Conservation (phyloP, 2,329 filamentous ascomycete species). For the Cryphonectria japonica region DNA sequence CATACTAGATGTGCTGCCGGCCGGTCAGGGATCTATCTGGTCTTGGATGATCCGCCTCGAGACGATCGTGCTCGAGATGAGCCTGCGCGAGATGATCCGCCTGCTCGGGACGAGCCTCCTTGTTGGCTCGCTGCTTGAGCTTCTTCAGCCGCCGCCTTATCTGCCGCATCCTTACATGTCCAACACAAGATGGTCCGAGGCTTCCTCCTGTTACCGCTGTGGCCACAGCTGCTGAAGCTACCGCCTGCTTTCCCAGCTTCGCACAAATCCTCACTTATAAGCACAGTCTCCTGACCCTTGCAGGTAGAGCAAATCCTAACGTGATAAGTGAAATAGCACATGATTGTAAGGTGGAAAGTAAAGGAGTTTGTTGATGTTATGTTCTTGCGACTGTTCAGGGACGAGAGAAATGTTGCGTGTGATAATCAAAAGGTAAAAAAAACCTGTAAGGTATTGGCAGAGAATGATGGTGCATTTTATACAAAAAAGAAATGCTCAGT, state of each 20-base stretch:
- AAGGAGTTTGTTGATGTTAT: neutral
- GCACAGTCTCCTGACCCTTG: slow-evolving; percentile 43
- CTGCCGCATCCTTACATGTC: slow-evolving; percentile 41
- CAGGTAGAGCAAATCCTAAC: slow-evolving; percentile 43
- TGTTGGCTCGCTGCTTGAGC: neutral
- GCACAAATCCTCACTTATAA: slow-evolving; percentile 47
- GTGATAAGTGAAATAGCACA: slow-evolving; percentile 48
- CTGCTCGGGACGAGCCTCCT: neutral
- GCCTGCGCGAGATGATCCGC: neutral
- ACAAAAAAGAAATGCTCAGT: neutral
- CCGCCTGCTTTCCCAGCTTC: slow-evolving; percentile 37
- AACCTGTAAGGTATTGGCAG: neutral
- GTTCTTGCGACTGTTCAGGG: neutral
- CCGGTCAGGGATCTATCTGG: neutral
- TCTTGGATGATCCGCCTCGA: neutral
- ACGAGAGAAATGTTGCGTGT: neutral
- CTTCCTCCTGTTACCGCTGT: slow-evolving; percentile 37
- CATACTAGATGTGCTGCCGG: neutral
- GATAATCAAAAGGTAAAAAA: too few relatives aligned
- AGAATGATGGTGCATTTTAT: neutral
- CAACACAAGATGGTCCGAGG: slow-evolving; percentile 43
- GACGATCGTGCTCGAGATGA: neutral
- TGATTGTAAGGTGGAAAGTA: slow-evolving; percentile 28
- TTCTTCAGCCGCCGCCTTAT: neutral
- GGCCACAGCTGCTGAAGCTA: slow-evolving; percentile 46